Evolutionary conservation across 768 basidiomycete genomes (phyloP), one percentile per base, ranked within the genome.

Genomic region (Dacryopinax spathularia): DNA sequence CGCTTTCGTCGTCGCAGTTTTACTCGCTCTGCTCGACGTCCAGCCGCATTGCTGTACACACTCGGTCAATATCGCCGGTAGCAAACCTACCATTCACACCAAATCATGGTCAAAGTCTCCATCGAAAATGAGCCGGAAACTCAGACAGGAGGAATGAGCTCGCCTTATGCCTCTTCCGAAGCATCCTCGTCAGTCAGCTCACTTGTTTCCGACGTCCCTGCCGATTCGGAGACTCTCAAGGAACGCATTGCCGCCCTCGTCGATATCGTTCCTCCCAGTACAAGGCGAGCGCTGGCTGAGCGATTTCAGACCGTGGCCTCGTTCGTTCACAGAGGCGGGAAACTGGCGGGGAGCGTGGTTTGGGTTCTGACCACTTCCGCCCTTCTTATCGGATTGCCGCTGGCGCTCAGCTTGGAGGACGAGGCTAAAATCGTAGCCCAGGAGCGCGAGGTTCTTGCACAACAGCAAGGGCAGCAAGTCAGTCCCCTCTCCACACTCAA

Each of bases 361-460:
- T 99, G 96, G 96, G 81, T 96, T 66, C 78, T 97, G 72, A 93
- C 91, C 62, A 98, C 95, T 9, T 90, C 88, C 43, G 93, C 94
- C 0, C 79, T 99, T 62, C 83, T 99, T 67, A 87, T 99, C 60
- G 96, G 91, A 15, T 79, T 99, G 36, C 96, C 96, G 34, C 80
- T 98, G 66, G 92, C 94, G 3, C 81, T 98, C 69, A 87, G 85
- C 65, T 80, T 98, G 69, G 96, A 99, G 76, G 95, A 96, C 75
- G 96, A 99, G 78, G 88, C 90, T 62, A 92, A 93, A 76, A 82
- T 95, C 64, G 87, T 92, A 12, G 85, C 87, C 56, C 93, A 97
- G 76, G 96, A 98, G 76, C 86, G 89, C 76, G 93, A 97, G 76
- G 83, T 91, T 82, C 77, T 89, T 66, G 90, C 90, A 61, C 93